Conservation (phyloP, 2,329 filamentous ascomycete species). For the Amesomyces nigricolor region DNA sequence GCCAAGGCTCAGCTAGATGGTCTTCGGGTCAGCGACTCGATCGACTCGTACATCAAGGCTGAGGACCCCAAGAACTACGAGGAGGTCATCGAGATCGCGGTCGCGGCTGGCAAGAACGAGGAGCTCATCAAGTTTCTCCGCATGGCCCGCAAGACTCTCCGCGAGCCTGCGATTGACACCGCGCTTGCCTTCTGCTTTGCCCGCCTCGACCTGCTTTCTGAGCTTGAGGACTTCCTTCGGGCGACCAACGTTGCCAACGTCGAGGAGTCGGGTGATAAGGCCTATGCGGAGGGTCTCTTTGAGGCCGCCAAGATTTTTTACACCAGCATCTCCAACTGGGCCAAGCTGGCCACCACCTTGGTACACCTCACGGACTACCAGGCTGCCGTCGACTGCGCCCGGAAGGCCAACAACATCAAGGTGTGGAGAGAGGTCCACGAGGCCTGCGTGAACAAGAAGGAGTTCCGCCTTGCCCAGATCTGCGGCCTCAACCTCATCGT, state of each 20-base stretch:
- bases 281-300: slow-evolving; percentile 87
- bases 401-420: slow-evolving; percentile 98
- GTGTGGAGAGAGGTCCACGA: slow-evolving; percentile 99
- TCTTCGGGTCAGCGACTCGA: slow-evolving; percentile 83
- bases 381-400: slow-evolving; percentile 91
- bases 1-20: slow-evolving; percentile 97
- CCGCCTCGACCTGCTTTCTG: slow-evolving; percentile 80
- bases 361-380: slow-evolving; percentile 98
- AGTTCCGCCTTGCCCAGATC: slow-evolving; percentile 97
- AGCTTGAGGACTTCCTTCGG: slow-evolving; percentile 94
- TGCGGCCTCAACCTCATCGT: slow-evolving; percentile 97
- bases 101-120: slow-evolving; percentile 93
- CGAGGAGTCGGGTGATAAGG: slow-evolving; percentile 96
- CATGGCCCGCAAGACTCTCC: slow-evolving; percentile 95
- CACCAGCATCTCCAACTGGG: slow-evolving; percentile 98
- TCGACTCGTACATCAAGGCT: slow-evolving; percentile 96
- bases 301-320: slow-evolving; percentile 99
- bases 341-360: slow-evolving; percentile 93
- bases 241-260: slow-evolving; percentile 91
- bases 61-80: slow-evolving; percentile 86
- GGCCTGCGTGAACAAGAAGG: slow-evolving; percentile 94
- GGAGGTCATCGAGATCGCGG: slow-evolving; percentile 94
- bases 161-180: slow-evolving; percentile 90
- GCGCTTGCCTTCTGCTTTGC: slow-evolving; percentile 91
- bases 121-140: slow-evolving; percentile 93